Evolutionary conservation across 1,284 basidiomycete species (phyloP).

Genomic region (Neonothopanus nambi): DNA sequence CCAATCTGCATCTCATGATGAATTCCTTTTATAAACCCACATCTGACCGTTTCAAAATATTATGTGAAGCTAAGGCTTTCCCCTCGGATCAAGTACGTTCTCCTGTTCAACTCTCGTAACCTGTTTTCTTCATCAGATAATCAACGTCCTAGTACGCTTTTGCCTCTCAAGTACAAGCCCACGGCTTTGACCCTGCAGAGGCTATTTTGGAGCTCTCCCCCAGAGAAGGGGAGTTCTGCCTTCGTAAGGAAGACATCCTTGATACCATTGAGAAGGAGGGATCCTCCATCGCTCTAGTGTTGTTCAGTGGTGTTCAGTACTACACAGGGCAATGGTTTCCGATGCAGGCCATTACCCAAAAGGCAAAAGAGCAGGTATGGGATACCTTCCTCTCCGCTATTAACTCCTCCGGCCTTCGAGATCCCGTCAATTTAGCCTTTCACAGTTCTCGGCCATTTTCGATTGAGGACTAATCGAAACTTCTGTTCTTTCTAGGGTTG

Average conservation of each 20-base stretch:
- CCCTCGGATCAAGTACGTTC: slow-evolving; percentile 87
- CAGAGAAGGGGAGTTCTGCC: slow-evolving; percentile 80
- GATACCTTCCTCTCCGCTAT: slow-evolving; percentile 1
- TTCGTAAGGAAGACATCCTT: slow-evolving; percentile 91
- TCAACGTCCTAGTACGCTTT: slow-evolving; percentile 80
- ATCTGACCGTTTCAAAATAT: slow-evolving; percentile 83
- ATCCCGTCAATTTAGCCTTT: too few species aligned
- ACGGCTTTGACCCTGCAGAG: slow-evolving; percentile 75
- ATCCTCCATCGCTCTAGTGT: slow-evolving; percentile 79
- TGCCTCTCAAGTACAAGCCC: slow-evolving; percentile 80
- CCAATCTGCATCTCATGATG: slow-evolving; percentile 94
- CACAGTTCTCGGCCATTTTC: too few species aligned
- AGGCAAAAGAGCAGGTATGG: slow-evolving; percentile 77
- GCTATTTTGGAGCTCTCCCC: slow-evolving; percentile 83
- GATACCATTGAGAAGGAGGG: slow-evolving; percentile 74
- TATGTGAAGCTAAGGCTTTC: slow-evolving; percentile 94
- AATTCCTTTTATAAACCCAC: slow-evolving; percentile 93
- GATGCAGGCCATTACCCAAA: slow-evolving; percentile 80
- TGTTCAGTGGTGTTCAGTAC: slow-evolving; percentile 92
- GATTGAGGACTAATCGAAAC: slow-evolving; percentile 5
- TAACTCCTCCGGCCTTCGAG: too few species aligned
- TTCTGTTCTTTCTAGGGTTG: slow-evolving; percentile 63
- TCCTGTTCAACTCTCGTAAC: slow-evolving; percentile 8
- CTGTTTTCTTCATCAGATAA: neutral
- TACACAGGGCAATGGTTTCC: slow-evolving; percentile 98